Evolutionary conservation across 106 monocot genomes (phyloP).

Genomic region (Xerophyta viscosa): DNA sequence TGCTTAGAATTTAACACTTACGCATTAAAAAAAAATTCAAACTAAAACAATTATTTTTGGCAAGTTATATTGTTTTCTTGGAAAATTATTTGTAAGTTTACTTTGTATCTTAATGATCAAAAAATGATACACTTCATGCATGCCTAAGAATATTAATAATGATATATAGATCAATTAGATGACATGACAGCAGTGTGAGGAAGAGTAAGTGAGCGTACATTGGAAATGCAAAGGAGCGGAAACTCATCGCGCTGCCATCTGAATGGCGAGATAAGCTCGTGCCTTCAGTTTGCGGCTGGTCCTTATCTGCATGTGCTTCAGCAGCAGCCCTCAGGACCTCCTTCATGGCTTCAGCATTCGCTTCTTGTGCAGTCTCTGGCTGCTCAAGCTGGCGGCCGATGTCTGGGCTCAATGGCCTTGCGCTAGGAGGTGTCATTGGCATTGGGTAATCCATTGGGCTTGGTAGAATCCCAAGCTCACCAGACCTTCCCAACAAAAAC

Average conservation of each 20-base stretch:
- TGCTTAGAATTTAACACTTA: neutral
- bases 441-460: neutral
- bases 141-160: neutral
- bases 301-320: constrained; percentile 3
- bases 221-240: constrained; percentile 61
- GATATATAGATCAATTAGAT: neutral
- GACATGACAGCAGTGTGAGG: neutral
- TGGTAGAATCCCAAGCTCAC: constrained; percentile 21
- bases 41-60: neutral
- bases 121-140: too few relatives aligned
- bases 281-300: neutral
- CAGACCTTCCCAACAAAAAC: constrained; percentile 24
- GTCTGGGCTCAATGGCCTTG: neutral
- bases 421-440: neutral
- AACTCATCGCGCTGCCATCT: constrained; percentile 41
- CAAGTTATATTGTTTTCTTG: neutral
- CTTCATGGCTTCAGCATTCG: constrained; percentile 32
- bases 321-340: constrained; percentile 21
- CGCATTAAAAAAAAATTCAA: neutral
- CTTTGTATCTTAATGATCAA: neutral
- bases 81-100: too few relatives aligned
- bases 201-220: constrained; percentile 17
- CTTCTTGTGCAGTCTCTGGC: neutral
- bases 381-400: neutral
- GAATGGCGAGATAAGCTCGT: constrained; percentile 31